Conservation (phyloP, 768 basidiomycete species). For the Amanita molliuscula region DNA sequence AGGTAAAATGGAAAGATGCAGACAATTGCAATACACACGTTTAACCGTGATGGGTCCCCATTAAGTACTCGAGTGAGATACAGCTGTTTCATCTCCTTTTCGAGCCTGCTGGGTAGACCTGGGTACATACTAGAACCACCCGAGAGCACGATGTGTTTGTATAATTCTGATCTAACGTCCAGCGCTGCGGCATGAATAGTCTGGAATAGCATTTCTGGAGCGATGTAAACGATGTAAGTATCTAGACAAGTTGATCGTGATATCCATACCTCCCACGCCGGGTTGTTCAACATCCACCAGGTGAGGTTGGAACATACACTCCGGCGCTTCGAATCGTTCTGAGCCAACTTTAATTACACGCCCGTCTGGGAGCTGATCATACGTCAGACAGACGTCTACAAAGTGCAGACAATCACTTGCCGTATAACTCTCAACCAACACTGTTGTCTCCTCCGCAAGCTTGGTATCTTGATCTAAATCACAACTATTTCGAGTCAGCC, state of each 20-base stretch:
- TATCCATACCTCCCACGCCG: constrained; percentile 70
- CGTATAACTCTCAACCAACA: constrained; percentile 92
- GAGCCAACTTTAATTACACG: constrained; percentile 96
- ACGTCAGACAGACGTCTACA: not conserved
- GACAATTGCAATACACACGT: constrained; percentile 42
- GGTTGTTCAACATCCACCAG: constrained; percentile 96
- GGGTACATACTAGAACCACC: constrained; percentile 99
- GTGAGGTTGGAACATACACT: constrained; percentile 99
- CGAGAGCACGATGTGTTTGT: constrained; percentile 96
- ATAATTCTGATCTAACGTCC: constrained; percentile 82
- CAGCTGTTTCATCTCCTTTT: constrained; percentile 99
- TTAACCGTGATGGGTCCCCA: constrained; percentile 74
- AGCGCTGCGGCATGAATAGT: constrained; percentile 90
- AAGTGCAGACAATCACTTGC: constrained; percentile 25
- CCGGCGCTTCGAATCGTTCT: constrained; percentile 97
- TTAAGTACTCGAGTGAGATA: constrained; percentile 85
- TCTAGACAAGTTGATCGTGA: not conserved
- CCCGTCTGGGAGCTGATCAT: constrained; percentile 78
- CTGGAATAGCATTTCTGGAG: constrained; percentile 87
- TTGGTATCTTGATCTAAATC: constrained; percentile 94
- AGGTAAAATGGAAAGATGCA: not conserved
- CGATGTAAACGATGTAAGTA: not conserved
- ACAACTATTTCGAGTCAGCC: constrained; percentile 42
- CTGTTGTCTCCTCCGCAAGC: constrained; percentile 92
- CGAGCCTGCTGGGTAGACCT: constrained; percentile 89